Base-by-base conservation (phyloP, 2,329 filamentous ascomycete genomes). In the Calycina marina region DNA sequence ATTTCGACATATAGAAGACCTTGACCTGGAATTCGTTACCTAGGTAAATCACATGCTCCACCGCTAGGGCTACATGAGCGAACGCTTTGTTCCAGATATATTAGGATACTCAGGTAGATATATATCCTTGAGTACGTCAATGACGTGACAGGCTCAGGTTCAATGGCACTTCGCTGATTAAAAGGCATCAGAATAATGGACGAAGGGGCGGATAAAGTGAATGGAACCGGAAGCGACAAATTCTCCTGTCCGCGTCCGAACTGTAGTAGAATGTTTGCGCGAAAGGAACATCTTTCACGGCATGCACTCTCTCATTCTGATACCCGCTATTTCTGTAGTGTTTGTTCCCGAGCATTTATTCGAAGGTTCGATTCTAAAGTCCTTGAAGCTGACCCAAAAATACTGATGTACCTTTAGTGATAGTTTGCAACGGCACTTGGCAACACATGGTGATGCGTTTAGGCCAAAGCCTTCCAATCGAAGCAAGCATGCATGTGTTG, bases 401-500 rank as follows among this genome's bases (percentile, higher is more conserved):
- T 5, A 10, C 27, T 8, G 16, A 29, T 5, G n/a, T n/a, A 29
- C 6, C 13, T 15, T 17, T 14, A n/a, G 27, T 5, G 14, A 29
- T 31, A 46, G 45, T 35, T 35, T 50, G 11, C 42, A 42, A 25
- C 45, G 47, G 18, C 47, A 50, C 34, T 22, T 50, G 3, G 33
- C 29, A n/a, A 30, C 35, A 12, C 47, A 50, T 30, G 45, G 47
- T 5, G 41, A 45, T 25, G 29, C 31, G 5, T 49, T 41, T 35
- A 47, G 40, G 14, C 37, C 42, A 4, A 36, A 18, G 12, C 40
- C 40, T 2, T 42, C 44, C 1, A 38, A 41, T 2, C 50, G 59
- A 28, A 52, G 52, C 14, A 56, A 55, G 16, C 49, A 52, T 5
- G 60, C 61, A 6, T 63, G 61, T 30, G 51, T 60, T 39, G 49